These are phyloP conservation scores for Lentithecium fluviatile DNA, from an alignment of 495 filamentous ascomycete species.

Conservation along the genomic window DNA sequence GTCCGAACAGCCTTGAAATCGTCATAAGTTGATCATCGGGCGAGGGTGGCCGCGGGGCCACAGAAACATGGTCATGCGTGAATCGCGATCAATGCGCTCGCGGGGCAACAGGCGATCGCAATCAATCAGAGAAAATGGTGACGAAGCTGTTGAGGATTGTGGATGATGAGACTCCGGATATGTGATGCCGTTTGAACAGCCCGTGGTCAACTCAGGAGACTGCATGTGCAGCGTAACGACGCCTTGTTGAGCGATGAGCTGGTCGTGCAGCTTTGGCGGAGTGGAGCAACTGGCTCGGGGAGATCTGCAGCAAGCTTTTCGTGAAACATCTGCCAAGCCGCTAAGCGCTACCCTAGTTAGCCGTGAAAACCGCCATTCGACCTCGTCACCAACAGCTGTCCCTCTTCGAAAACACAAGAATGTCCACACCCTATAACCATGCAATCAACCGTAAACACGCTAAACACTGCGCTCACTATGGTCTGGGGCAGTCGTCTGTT, in stretches of 20 bases:
- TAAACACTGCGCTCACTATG: no score
- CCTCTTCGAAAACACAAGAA: conserved; percentile 1
- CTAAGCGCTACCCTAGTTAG: background rate
- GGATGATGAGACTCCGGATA: no score
- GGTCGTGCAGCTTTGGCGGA: conserved; percentile 15
- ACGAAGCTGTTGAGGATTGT: no score
- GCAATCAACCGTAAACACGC: conserved; percentile 14
- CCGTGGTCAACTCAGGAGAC: no score
- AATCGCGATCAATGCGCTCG: no score
- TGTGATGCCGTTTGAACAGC: no score
- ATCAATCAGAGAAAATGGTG: background rate
- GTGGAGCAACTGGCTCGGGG: conserved; percentile 10
- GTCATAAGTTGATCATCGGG: background rate
- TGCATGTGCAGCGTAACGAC: no score
- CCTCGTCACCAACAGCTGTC: conserved; percentile 13
- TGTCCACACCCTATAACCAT: background rate
- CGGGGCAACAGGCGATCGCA: background rate
- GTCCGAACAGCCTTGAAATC: background rate
- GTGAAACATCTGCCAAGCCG: conserved; percentile 25
- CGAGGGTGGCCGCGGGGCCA: background rate
- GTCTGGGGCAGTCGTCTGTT: background rate
- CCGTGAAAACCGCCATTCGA: conserved; percentile 11
- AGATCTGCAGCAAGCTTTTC: conserved; percentile 8
- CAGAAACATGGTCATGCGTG: background rate
- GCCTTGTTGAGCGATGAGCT: conserved; percentile 1